Conservation (phyloP, 2,329 filamentous ascomycete genomes). For the Xylaria sp. region DNA sequence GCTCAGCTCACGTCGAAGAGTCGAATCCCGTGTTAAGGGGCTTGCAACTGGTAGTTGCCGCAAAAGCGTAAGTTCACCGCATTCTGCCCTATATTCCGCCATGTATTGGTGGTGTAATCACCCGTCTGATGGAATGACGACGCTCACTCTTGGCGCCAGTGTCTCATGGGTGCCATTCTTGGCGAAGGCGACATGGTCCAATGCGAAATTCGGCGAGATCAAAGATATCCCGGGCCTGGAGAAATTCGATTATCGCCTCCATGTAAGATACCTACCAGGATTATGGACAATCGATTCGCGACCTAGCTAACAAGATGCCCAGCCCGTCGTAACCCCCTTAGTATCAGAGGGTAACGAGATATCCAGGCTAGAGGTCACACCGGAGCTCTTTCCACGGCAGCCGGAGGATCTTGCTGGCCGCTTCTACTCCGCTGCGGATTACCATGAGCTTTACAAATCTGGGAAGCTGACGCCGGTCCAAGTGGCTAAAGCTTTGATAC, state of each 20-base stretch:
- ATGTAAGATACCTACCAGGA: slow-evolving; percentile 54
- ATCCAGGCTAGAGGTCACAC: slow-evolving; percentile 55
- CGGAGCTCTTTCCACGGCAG: slow-evolving; percentile 55
- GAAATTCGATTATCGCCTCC: slow-evolving; percentile 58
- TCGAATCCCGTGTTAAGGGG: slow-evolving; percentile 79
- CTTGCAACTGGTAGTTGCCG: slow-evolving; percentile 67
- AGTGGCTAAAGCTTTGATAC: slow-evolving; percentile 77
- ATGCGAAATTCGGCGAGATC: slow-evolving; percentile 67
- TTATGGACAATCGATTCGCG: background rate
- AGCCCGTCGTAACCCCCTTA: slow-evolving; percentile 69
- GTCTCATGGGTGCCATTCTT: slow-evolving; percentile 69
- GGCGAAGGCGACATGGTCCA: slow-evolving; percentile 75
- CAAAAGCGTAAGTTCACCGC: slow-evolving; percentile 31
- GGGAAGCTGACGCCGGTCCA: slow-evolving; percentile 77
- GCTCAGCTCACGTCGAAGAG: slow-evolving; percentile 61
- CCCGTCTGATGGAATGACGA: background rate
- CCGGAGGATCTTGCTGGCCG: slow-evolving; percentile 58
- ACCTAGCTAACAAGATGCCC: slow-evolving; percentile 33
- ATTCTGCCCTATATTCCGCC: background rate
- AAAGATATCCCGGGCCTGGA: slow-evolving; percentile 60
- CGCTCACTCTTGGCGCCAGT: slow-evolving; percentile 52
- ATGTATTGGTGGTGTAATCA: slow-evolving; percentile 52
- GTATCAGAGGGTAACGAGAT: slow-evolving; percentile 48
- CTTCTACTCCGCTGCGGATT: slow-evolving; percentile 80
- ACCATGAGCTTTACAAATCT: slow-evolving; percentile 77